Base-by-base conservation (phyloP, 768 basidiomycete species). In the Trametes sanguinea region DNA sequence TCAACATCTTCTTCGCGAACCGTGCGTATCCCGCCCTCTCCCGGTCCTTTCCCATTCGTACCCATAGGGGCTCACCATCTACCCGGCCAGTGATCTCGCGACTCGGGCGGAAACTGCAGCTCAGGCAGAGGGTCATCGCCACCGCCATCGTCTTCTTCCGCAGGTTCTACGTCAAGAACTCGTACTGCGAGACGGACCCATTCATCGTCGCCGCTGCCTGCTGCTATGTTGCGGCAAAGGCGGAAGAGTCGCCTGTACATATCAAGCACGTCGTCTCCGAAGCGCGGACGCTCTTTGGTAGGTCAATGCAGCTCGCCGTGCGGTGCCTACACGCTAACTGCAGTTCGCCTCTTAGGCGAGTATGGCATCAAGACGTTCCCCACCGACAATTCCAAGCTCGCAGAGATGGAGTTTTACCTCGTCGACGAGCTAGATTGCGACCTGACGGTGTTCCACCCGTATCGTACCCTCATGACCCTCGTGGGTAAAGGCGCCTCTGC, bases 381-480 rank as follows among this genome's bases (percentile, higher is more conserved):
- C 0, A 83, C 89, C 0, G 95, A 97, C 71, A 90, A 95, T 68
- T 84, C 89, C 10, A 95, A 94, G 70, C 79, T 99, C 13, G 97
- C 95, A 3, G 97, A 99, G 74, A 98, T 98, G 95, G 96, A 98
- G 72, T 98, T 98, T 77, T 98, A 96, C 76, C 86, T 98, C 9
- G 88, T 99, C 27, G 94, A 94, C 70, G 95, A 99, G 72, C 83
- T 98, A 30, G 95, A 97, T 73, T 98, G 96, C 69, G 94, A 98
- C 74, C 78, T 99, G 45, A 74, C 88, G 57, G 83, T 98, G 7
- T 98, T 94, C 73, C 97, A 98, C 73, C 96, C 97, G 0, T 99
- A 99, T 75, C 87, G 94, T 54, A 92, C 94, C 0, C 83, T 98
- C 27, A 77, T 90, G 44, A 80, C 89, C 1, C 78, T 97, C 16